Evolutionary conservation across 148 eudicot species (phyloP).

Genomic region (Vaccinium vitisidaea): DNA sequence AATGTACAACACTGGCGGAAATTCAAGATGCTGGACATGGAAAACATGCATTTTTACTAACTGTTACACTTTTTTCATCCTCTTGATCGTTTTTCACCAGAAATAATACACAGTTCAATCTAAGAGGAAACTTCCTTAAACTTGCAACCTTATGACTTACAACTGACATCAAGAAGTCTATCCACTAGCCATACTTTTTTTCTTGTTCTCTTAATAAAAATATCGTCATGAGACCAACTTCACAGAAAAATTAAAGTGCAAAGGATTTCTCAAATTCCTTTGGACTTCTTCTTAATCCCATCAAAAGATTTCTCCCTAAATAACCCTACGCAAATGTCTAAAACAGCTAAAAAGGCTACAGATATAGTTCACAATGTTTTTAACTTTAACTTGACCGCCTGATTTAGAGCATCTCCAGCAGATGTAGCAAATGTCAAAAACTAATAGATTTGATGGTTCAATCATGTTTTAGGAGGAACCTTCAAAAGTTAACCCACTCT

Average conservation of each 20-base stretch:
- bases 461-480: no score
- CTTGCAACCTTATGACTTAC: background rate
- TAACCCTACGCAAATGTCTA: background rate
- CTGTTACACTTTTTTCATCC: background rate
- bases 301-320: constrained; percentile 1
- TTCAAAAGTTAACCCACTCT: no score
- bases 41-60: background rate
- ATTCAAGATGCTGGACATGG: no score
- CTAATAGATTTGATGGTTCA: no score
- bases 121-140: background rate
- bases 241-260: background rate
- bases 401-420: no score
- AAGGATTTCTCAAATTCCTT: background rate
- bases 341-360: background rate
- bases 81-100: background rate
- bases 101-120: background rate
- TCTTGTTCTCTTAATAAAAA: background rate
- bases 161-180: background rate
- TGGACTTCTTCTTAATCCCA: constrained; percentile 4
- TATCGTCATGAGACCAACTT: background rate
- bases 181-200: background rate
- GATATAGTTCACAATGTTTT: background rate
- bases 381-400: background rate
- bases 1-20: background rate
- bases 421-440: no score